Conservation (phyloP, 23 red algal species). For the Chondrus crispus region DNA sequence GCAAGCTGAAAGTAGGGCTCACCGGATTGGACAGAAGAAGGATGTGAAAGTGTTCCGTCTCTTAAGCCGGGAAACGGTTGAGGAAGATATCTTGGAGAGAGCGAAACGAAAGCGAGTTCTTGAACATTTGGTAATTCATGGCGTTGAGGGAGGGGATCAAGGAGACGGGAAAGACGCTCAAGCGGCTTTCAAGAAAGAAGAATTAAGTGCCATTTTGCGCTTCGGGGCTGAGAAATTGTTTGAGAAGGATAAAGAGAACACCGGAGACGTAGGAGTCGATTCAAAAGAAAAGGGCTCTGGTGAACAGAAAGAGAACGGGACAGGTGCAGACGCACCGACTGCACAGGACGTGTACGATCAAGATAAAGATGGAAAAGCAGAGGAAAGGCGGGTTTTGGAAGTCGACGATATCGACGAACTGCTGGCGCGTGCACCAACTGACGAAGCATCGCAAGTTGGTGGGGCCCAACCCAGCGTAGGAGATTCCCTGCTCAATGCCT, state of each 20-base stretch:
- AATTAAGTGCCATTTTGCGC: constrained; percentile 87
- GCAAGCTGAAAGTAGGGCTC: constrained; percentile 87
- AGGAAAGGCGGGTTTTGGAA: constrained; percentile 56
- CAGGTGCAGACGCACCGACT: neutral
- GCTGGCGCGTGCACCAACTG: constrained; percentile 66
- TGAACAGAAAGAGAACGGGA: neutral
- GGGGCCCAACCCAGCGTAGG: constrained; percentile 65
- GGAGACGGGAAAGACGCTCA: constrained; percentile 48
- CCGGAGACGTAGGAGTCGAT: constrained; percentile 1
- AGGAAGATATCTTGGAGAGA: constrained; percentile 93
- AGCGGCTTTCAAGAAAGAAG: constrained; percentile 86
- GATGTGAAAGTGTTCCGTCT: constrained; percentile 94
- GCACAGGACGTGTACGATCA: neutral
- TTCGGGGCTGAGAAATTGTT: constrained; percentile 96
- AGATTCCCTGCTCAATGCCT: constrained; percentile 91
- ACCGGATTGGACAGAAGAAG: constrained; percentile 95
- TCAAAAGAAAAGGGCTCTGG: neutral
- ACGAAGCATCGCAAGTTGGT: constrained; percentile 57
- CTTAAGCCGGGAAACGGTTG: constrained; percentile 84
- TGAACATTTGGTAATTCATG: constrained; percentile 91
- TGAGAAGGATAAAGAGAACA: constrained; percentile 33
- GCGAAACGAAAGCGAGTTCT: constrained; percentile 94
- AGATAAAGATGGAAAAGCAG: constrained; percentile 57
- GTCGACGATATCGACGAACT: constrained; percentile 94
- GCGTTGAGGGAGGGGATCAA: constrained; percentile 73